These are phyloP conservation scores for Psilocybe cubensis DNA, from an alignment of 768 basidiomycete species.

Conservation along the genomic window DNA sequence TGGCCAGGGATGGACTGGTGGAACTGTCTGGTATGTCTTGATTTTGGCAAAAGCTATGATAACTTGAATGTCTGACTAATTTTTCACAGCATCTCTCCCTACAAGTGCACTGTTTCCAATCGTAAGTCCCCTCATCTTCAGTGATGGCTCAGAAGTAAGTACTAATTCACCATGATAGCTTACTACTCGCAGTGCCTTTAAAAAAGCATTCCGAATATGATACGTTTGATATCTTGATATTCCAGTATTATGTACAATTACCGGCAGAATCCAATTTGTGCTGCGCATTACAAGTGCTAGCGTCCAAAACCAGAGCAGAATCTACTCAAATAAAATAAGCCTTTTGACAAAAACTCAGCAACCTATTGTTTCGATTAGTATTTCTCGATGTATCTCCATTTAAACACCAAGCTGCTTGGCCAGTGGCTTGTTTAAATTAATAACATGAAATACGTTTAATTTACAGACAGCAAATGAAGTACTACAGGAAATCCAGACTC, in stretches of 20 bases:
- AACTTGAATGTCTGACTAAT: neutral
- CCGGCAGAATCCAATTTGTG: neutral
- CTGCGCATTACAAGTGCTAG: neutral
- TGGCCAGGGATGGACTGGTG: constrained; percentile 41
- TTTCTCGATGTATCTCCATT: no score
- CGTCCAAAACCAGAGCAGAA: no score
- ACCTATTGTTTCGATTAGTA: no score
- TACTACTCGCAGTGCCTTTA: constrained; percentile 43
- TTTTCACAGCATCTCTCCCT: constrained; percentile 36
- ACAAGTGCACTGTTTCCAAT: constrained; percentile 37
- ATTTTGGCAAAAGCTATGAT: neutral
- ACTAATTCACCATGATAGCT: constrained; percentile 17
- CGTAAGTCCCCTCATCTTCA: constrained; percentile 23
- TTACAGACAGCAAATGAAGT: neutral
- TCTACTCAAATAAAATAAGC: no score
- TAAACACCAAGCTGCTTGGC: no score
- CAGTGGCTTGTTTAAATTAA: neutral
- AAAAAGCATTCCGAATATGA: constrained; percentile 3
- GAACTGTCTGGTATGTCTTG: constrained; percentile 36
- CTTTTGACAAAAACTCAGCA: no score
- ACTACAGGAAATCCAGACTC: neutral
- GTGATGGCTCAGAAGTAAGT: neutral
- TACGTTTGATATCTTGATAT: neutral
- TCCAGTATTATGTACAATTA: neutral
- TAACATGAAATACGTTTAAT: neutral